Conservation (phyloP, 257 asterid genomes). For the Forsythia suspensa region DNA sequence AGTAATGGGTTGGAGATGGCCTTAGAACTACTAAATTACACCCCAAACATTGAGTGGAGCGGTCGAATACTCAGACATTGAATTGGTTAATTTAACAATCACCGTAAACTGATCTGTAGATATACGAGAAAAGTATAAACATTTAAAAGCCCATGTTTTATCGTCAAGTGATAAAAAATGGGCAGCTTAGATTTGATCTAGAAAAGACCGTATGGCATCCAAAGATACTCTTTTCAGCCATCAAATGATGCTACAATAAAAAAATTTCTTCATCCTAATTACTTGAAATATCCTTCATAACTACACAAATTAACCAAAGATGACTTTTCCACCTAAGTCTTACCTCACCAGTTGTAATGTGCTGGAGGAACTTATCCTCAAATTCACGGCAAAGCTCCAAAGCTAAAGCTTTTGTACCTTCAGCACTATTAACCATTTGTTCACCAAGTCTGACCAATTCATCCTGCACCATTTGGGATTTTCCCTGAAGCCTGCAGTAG, state of each 20-base stretch:
- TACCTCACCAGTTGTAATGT: constrained; percentile 90
- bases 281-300: not conserved
- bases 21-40: not conserved
- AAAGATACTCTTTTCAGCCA: constrained; percentile 9
- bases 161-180: not conserved
- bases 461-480: constrained; percentile 93
- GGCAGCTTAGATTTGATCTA: not conserved
- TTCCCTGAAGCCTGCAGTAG: constrained; percentile 86
- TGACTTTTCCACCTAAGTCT: constrained; percentile 10
- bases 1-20: too few relatives aligned
- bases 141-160: not conserved
- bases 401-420: constrained; percentile 95
- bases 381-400: constrained; percentile 99
- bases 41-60: not conserved
- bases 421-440: constrained; percentile 85
- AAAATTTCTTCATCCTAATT: not conserved
- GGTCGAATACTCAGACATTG: not conserved
- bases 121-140: not conserved
- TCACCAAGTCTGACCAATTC: constrained; percentile 93
- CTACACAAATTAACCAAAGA: constrained; percentile 5
- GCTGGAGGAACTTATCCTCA: constrained; percentile 99
- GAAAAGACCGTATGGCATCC: not conserved
- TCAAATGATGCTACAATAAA: not conserved
- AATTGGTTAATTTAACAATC: not conserved
- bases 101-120: not conserved